Evolutionary conservation across 2,329 filamentous ascomycete species (phyloP).

Genomic region (Pyricularia sp.): DNA sequence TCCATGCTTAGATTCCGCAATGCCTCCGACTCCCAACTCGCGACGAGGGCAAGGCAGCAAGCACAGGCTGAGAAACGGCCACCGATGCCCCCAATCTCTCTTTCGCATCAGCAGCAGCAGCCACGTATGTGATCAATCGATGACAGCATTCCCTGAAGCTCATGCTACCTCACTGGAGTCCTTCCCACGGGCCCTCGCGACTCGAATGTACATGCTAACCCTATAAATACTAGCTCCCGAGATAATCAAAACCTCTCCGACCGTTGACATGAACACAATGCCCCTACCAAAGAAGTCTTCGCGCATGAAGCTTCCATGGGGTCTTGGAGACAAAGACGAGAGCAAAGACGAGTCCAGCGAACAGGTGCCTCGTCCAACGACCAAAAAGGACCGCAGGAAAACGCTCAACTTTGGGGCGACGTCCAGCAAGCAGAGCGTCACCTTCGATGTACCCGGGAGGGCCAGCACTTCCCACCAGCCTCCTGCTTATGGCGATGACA

Average conservation of each 20-base stretch:
- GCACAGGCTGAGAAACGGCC: constrained; percentile 40
- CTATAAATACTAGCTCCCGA: constrained; percentile 39
- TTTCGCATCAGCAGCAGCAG: background rate
- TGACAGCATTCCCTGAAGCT: background rate
- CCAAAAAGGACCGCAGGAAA: constrained; percentile 32
- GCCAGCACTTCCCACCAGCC: constrained; percentile 29
- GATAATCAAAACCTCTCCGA: constrained; percentile 91
- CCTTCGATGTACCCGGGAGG: constrained; percentile 52
- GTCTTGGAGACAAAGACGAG: background rate
- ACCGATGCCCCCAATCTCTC: constrained; percentile 37
- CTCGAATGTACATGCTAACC: constrained; percentile 18
- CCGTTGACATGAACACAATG: constrained; percentile 44
- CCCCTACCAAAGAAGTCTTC: constrained; percentile 40
- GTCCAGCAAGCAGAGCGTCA: constrained; percentile 36
- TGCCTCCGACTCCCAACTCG: constrained; percentile 86
- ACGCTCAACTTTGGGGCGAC: constrained; percentile 25
- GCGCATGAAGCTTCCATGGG: constrained; percentile 39
- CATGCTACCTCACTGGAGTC: background rate
- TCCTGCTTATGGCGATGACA: constrained; percentile 51
- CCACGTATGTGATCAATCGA: background rate
- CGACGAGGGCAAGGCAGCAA: constrained; percentile 63
- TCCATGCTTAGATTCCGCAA: constrained; percentile 77
- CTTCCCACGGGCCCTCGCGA: background rate
- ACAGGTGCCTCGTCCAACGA: constrained; percentile 7
- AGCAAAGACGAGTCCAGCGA: background rate